Base-by-base conservation (phyloP, 75 land plant species). In the Isoetes taiwanensis region DNA sequence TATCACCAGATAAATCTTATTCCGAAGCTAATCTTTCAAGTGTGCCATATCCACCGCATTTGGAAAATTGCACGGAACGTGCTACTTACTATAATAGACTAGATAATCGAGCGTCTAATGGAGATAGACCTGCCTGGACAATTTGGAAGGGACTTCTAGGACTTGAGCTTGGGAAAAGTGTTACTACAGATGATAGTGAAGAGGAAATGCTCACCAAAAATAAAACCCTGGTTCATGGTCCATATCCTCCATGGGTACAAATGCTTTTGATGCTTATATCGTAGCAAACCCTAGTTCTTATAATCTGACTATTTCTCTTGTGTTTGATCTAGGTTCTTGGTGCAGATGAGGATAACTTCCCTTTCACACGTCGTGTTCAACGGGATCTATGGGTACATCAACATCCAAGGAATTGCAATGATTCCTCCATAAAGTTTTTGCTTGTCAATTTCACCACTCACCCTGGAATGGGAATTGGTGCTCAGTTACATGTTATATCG, bases 371-470 rank as follows among this genome's bases (percentile, higher is more conserved):
- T 19, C 50, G 50, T 8, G 50, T 46, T 8, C 50, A 46, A 23
- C 6, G 50, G 5, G 50, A 46, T 46, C 6, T 46, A n/a, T 46
- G 50, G 50, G 16, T 46, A 23, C 50, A 46, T 46, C 50, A 46
- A 23, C 50, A 46, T n/a, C 50, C 50, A 8, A 46, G 23, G 50
- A 46, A 46, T 23, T 46, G 50, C 50, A 46, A 23, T 19, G 50
- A 46, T 46, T 19, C 50, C 6, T 46, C 50, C 4, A 5, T 46
- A 3, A 46, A 46, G 50, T 46, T 46, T n/a, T 19, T 46, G 50
- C 25, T 19, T n/a, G 16, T 46, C 16, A n/a, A 46, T n/a, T 46
- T 46, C 50, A 4, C 50, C 4, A 46, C 5, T 8, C 6, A 6
- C 5, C 16, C 50, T 5, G n/a, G 12, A 6, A 19, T 19, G 50